Evolutionary conservation across 2,329 filamentous ascomycete genomes (phyloP).

Genomic region (Trichoderma harzianum): DNA sequence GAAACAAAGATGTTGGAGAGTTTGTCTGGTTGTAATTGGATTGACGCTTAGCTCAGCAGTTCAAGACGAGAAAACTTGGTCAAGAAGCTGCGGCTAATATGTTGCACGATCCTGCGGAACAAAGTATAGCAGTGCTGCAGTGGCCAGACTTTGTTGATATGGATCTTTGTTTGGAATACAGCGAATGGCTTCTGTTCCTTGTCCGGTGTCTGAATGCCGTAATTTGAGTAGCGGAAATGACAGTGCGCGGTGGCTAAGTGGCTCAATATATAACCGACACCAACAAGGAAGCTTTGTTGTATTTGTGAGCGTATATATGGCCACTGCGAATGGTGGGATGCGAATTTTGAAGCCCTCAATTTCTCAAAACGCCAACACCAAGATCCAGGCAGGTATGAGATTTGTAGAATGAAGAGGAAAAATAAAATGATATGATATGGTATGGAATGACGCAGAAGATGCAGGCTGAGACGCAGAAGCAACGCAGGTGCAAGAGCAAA

Average conservation of each 20-base stretch:
- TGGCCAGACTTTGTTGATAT: background rate
- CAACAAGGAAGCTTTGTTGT: background rate
- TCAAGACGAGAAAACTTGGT: background rate
- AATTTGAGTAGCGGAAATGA: background rate
- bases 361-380: background rate
- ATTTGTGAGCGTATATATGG: background rate
- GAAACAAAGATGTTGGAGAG: background rate
- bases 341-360: background rate
- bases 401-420: background rate
- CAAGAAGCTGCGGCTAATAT: background rate
- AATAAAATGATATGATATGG: background rate
- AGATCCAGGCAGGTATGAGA: background rate
- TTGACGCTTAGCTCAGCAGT: background rate
- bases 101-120: background rate
- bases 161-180: background rate
- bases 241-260: background rate
- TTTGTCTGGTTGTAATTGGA: background rate
- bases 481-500: slow-evolving; percentile 31
- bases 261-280: background rate
- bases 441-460: background rate
- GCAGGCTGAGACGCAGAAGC: background rate
- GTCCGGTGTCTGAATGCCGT: background rate
- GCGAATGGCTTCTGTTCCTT: background rate
- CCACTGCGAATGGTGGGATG: background rate
- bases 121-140: background rate